A percentile compares a stretch with the other conserved stretches of the same genome.
phyloP scores from a whole-genome alignment of 441 rosid genomes.

The Populus hybrid region DNA sequence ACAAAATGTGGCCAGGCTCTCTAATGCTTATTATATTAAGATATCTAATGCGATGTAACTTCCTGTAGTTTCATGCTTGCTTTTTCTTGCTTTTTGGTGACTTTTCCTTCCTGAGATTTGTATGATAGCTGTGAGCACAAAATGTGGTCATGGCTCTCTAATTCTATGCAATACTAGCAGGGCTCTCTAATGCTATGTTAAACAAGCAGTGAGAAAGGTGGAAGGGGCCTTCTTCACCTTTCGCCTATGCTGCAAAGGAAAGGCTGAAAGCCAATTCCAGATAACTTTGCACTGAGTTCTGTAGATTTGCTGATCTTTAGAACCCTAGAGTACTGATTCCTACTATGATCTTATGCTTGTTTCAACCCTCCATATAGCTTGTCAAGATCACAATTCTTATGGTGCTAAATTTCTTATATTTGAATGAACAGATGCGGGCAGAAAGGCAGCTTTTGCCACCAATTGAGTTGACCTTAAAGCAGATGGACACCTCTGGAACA shows the following conservation, averaged over 20 bases:
- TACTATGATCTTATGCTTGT: background rate
- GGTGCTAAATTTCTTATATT: conserved; percentile 9
- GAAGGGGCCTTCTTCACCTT: background rate
- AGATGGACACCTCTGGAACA: conserved; percentile 80
- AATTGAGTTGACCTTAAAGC: conserved; percentile 73
- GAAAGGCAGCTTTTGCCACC: conserved; percentile 67
- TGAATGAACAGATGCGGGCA: conserved; percentile 58
- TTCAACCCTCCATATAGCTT: background rate
- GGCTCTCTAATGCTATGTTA: background rate
- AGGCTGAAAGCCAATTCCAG: background rate
- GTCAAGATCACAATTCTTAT: background rate
- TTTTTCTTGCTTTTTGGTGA: background rate
- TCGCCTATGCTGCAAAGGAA: background rate
- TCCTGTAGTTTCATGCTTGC: background rate
- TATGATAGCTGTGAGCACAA: background rate
- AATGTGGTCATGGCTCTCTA: background rate
- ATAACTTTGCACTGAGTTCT: background rate
- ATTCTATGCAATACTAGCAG: background rate
- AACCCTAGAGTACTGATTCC: background rate
- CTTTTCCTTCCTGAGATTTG: background rate
- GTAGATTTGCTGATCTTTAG: background rate
- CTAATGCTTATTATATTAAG: background rate
- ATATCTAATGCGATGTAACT: background rate
- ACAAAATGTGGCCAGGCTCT: background rate
- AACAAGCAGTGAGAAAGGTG: background rate